Percentiles rank a stretch among this genome's conserved stretches.
phyloP scores from a whole-genome alignment of 169 alveolate genomes.

The Plasmodium ovale region DNA sequence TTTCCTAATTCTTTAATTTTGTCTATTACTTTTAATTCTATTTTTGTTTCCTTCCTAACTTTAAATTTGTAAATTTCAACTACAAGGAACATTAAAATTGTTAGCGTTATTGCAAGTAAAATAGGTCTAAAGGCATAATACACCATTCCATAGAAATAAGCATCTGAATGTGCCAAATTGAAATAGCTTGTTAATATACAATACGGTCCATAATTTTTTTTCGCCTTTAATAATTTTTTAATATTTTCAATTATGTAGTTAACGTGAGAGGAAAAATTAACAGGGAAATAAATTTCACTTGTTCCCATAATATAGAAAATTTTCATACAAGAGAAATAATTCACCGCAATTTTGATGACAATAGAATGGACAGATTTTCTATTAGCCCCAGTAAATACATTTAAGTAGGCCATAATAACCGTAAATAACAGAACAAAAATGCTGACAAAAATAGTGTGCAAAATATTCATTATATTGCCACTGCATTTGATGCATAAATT shows the following conservation, averaged over 20 bases:
- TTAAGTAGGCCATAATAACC: constrained; percentile 82
- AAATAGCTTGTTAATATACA: constrained; percentile 83
- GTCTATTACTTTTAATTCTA: constrained; percentile 76
- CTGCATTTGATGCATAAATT: constrained; percentile 80
- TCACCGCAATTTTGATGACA: constrained; percentile 81
- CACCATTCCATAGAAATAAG: constrained; percentile 87
- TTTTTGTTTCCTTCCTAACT: constrained; percentile 72
- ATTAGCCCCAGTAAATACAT: constrained; percentile 83
- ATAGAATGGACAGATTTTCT: constrained; percentile 82
- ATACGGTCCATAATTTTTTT: constrained; percentile 75
- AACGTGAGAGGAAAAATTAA: constrained; percentile 70
- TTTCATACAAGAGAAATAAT: constrained; percentile 80
- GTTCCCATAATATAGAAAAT: constrained; percentile 76
- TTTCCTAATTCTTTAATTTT: constrained; percentile 78
- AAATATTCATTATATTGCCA: constrained; percentile 70
- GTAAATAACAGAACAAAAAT: constrained; percentile 73
- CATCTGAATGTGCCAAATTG: constrained; percentile 81
- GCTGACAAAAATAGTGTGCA: constrained; percentile 58
- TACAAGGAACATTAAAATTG: constrained; percentile 82
- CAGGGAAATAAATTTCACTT: constrained; percentile 72
- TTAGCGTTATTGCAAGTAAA: constrained; percentile 79
- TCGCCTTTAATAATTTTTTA: constrained; percentile 34
- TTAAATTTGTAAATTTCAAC: constrained; percentile 47
- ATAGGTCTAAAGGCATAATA: constrained; percentile 83
- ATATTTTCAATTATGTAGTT: constrained; percentile 32